Evolutionary conservation across 1,139 yeast species (phyloP), one percentile per base, ranked within the genome.

Genomic region (Kluyveromyces sp.): DNA sequence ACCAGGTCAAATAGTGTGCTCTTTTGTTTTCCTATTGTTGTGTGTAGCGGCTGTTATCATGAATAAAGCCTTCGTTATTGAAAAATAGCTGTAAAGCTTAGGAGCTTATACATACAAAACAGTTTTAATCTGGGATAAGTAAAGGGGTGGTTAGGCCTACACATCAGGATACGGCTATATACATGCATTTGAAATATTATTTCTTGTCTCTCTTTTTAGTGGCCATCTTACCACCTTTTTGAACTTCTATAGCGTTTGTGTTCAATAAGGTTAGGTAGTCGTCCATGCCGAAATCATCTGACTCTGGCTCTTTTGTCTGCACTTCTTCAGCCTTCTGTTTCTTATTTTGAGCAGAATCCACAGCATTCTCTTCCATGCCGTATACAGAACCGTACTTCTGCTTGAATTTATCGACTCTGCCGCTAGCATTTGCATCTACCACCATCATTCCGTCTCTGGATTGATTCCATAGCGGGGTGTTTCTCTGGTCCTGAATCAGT

Each of bases 401-500:
- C 66, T 80, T 85, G 75, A 89, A 92, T 67, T 78, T 84, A 64
- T 83, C 85, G 62, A 89, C 70, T 65, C 81, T 83, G 54, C 95
- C 96, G 43, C 88, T 82, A 12, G 94, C 85, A 61, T 80, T 86
- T 28, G 85, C 82, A 63, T 87, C 95, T 32, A 77, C 73, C 33
- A 82, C 75, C 46, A 76, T 76, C 56, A 87, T 70, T 62, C 88
- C 94, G 20, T 83, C 77, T 65, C 89, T 77, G 51, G 84, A 75
- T 42, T 92, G 88, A 65, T 92, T 92, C 96, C 96, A 92, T 42
- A 83, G 67, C 29, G 85, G 77, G 56, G 78, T 80, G 60, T 85
- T 86, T 66, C 96, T 78, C 70, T 85, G 95, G 66, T 92, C 98
- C 43, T 80, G 78, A 56, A 92, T 77, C 77, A 87, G 78, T 65